Conservation (phyloP, 768 basidiomycete genomes). For the Amanita phalloides region DNA sequence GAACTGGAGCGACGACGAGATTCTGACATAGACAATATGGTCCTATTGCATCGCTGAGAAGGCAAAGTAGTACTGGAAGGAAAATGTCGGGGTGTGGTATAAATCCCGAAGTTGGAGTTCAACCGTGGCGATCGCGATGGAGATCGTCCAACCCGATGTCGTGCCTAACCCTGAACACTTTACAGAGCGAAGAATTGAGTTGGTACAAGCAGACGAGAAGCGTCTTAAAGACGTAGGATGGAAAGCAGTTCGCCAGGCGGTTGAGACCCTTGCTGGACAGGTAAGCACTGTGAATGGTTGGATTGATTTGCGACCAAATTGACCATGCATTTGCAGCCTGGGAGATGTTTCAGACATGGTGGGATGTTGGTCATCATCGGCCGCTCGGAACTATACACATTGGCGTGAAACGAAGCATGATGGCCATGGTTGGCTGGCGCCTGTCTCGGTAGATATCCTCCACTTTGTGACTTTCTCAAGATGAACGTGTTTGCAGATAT, state of each 20-base stretch:
- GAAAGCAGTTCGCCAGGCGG: constrained; percentile 38
- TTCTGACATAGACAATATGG: constrained; percentile 36
- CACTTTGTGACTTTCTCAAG: background rate
- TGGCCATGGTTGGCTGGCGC: constrained; percentile 45
- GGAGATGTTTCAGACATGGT: constrained; percentile 75
- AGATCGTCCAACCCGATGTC: constrained; percentile 6
- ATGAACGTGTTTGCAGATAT: constrained; percentile 28
- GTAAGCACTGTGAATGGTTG: constrained; percentile 20
- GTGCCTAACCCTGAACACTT: constrained; percentile 10
- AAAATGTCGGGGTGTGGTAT: constrained; percentile 20
- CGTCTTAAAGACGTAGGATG: constrained; percentile 44
- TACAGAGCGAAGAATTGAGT: constrained; percentile 30
- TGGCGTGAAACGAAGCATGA: constrained; percentile 24
- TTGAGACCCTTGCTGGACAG: constrained; percentile 56
- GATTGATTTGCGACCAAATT: constrained; percentile 5
- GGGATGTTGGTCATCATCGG: constrained; percentile 60
- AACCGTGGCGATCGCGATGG: constrained; percentile 28
- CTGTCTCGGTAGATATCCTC: constrained; percentile 50
- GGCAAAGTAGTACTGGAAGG: constrained; percentile 21
- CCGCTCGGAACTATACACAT: constrained; percentile 44
- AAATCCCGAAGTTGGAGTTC: constrained; percentile 52
- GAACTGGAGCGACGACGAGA: constrained; percentile 36
- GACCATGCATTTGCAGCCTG: constrained; percentile 19
- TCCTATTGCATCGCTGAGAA: constrained; percentile 21
- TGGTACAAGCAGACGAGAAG: constrained; percentile 38